Percentiles rank a stretch among this genome's conserved stretches.
These are phyloP conservation scores for Petrea volubilis DNA, from an alignment of 257 asterid genomes.

Conservation along the genomic window DNA sequence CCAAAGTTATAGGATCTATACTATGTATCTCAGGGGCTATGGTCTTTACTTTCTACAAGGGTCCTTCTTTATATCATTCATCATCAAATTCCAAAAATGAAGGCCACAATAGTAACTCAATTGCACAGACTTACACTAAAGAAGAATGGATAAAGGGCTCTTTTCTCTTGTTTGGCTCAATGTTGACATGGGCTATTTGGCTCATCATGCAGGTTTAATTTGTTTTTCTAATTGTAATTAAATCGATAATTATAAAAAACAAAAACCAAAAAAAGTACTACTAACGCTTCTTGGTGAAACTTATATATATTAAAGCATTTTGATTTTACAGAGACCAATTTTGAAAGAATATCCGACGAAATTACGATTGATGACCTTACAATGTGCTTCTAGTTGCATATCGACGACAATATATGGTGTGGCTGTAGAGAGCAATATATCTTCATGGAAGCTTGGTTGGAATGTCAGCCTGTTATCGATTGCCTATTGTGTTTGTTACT, in stretches of 20 bases:
- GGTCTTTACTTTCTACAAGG: constrained; percentile 55
- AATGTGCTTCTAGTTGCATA: constrained; percentile 40
- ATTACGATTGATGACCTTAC: constrained; percentile 42
- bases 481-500: constrained; percentile 38
- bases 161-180: constrained; percentile 40
- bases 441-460: constrained; percentile 58
- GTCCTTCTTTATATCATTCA: constrained; percentile 49
- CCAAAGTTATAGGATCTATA: constrained; percentile 48
- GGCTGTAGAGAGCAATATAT: constrained; percentile 30
- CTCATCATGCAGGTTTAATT: constrained; percentile 55
- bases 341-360: constrained; percentile 52
- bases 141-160: constrained; percentile 63
- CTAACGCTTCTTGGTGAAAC: not conserved
- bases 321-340: constrained; percentile 33
- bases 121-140: constrained; percentile 28
- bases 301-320: not conserved
- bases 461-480: constrained; percentile 41
- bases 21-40: constrained; percentile 54
- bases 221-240: no score
- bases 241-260: no score
- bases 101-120: constrained; percentile 1
- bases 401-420: constrained; percentile 40
- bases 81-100: constrained; percentile 23
- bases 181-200: constrained; percentile 54
- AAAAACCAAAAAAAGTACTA: no score